Evolutionary conservation across 2,329 filamentous ascomycete species (phyloP).

Genomic region (Tolypocladium inflatum): DNA sequence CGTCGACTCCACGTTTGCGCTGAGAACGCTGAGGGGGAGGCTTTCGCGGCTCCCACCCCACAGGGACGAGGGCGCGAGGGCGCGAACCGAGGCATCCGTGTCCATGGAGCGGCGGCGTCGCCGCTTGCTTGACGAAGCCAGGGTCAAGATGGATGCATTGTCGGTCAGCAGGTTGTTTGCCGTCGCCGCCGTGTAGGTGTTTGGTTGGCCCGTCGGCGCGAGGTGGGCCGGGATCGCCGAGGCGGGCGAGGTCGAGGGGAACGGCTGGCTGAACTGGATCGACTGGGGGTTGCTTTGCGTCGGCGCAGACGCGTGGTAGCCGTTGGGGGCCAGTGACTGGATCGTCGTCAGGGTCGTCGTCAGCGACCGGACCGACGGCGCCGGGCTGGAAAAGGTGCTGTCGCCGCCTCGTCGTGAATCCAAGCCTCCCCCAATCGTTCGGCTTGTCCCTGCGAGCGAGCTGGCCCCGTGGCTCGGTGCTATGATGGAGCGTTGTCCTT

Average conservation of each 20-base stretch:
- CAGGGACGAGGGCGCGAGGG: constrained; percentile 71
- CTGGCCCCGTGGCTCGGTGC: constrained; percentile 64
- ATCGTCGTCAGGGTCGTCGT: constrained; percentile 82
- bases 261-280: constrained; percentile 57
- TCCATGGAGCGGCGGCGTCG: constrained; percentile 71
- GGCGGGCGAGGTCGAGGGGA: constrained; percentile 53
- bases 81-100: constrained; percentile 76
- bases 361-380: constrained; percentile 69
- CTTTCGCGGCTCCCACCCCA: constrained; percentile 77
- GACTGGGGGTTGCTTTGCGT: constrained; percentile 33
- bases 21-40: constrained; percentile 68
- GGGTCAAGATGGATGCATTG: constrained; percentile 76
- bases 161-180: constrained; percentile 77
- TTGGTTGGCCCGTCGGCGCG: constrained; percentile 47
- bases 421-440: constrained; percentile 56
- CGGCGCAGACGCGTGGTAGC: constrained; percentile 23
- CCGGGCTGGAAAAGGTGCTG: constrained; percentile 74
- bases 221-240: constrained; percentile 67
- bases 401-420: constrained; percentile 61
- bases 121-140: constrained; percentile 74
- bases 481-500: constrained; percentile 63
- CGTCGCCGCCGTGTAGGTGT: constrained; percentile 68
- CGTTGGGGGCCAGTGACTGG: constrained; percentile 59
- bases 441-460: constrained; percentile 62
- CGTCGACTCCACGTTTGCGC: constrained; percentile 52